Percentiles rank a stretch among this genome's conserved stretches.
Conservation (phyloP, 805 yeast genomes). For the Jamesozyma gamospora region DNA sequence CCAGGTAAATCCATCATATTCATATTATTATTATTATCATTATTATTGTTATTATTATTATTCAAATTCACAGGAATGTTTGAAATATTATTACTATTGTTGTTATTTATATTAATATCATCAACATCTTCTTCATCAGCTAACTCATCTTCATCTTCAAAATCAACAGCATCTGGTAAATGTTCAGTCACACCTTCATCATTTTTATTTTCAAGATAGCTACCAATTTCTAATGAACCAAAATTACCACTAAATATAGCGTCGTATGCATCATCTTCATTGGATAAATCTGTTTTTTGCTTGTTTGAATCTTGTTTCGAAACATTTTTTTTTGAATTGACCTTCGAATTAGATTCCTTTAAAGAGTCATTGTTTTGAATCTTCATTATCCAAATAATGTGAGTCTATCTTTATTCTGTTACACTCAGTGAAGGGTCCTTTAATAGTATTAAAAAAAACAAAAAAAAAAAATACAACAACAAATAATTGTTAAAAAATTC, state of each 20-base stretch:
- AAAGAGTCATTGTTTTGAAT: neutral
- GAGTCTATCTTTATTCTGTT: too few species aligned
- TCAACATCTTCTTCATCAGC: conserved; percentile 43
- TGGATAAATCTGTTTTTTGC: conserved; percentile 18
- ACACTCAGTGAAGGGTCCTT: too few species aligned
- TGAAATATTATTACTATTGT: neutral
- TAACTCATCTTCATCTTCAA: conserved; percentile 86
- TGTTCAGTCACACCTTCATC: conserved; percentile 50
- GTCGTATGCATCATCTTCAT: conserved; percentile 32
- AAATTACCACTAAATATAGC: conserved; percentile 32
- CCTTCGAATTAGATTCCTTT: conserved; percentile 2
- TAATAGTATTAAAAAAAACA: too few species aligned
- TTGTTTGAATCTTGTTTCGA: neutral
- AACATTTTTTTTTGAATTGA: conserved; percentile 1
- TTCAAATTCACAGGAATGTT: neutral
- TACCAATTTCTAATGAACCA: conserved; percentile 29
- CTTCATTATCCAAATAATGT: neutral
- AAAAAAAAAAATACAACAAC: too few species aligned
- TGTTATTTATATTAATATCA: neutral
- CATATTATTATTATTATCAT: neutral
- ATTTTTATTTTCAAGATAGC: conserved; percentile 17
- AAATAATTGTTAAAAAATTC: too few species aligned
- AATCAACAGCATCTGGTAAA: conserved; percentile 88
- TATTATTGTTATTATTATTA: neutral
- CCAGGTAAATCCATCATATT: neutral